Evolutionary conservation across 805 yeast genomes (phyloP).

Genomic region (Candida pseudoglaebosa): DNA sequence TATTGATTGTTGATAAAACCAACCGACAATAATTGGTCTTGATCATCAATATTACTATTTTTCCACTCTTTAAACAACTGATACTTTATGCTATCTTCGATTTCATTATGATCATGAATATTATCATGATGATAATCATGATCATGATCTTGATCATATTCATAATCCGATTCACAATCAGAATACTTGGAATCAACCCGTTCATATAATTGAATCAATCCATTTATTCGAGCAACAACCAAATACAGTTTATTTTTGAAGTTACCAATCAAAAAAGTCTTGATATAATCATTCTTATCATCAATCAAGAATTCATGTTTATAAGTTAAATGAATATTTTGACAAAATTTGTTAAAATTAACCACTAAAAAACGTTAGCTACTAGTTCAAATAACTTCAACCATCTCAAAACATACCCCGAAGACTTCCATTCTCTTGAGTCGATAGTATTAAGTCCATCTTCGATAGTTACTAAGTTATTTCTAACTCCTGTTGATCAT

Average conservation of each 20-base stretch:
- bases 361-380: constrained; percentile 17
- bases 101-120: background rate
- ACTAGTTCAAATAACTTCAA: constrained; percentile 1
- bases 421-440: constrained; percentile 15
- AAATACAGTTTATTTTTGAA: constrained; percentile 19
- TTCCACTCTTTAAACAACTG: constrained; percentile 33
- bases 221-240: constrained; percentile 22
- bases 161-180: background rate
- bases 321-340: constrained; percentile 8
- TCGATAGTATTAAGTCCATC: constrained; percentile 17
- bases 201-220: constrained; percentile 28
- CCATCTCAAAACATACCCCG: constrained; percentile 15
- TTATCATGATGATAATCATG: background rate
- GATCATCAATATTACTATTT: constrained; percentile 13
- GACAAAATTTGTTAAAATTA: constrained; percentile 10
- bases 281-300: constrained; percentile 16
- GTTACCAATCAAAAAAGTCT: constrained; percentile 17
- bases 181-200: constrained; percentile 5
- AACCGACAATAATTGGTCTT: constrained; percentile 22
- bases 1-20: constrained; percentile 25
- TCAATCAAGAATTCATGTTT: constrained; percentile 15
- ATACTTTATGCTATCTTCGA: constrained; percentile 6
- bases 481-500: background rate
- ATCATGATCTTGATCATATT: constrained; percentile 1
- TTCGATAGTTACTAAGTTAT: background rate